Percentiles rank a stretch among this genome's conserved stretches.
Conservation (phyloP, 192 early-diverging fungal genomes). For the Mortierella alpina region DNA sequence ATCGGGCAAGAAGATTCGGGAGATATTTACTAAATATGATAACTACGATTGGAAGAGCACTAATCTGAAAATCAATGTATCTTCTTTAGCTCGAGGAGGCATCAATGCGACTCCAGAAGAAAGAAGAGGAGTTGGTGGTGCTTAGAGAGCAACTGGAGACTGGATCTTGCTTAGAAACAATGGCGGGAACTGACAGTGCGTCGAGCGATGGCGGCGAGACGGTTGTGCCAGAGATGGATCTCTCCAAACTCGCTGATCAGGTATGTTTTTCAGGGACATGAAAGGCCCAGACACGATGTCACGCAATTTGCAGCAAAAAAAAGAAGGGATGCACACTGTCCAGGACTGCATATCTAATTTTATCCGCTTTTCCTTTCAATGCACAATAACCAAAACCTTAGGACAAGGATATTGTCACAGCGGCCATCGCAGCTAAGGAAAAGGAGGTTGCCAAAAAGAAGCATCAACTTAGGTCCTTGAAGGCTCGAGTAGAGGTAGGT, state of each 20-base stretch:
- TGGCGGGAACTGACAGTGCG: constrained; percentile 5
- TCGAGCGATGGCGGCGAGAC: constrained; percentile 47
- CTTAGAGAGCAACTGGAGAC: constrained; percentile 21
- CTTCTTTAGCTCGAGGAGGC: constrained; percentile 19
- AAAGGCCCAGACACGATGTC: neutral
- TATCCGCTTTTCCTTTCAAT: neutral
- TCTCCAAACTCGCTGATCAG: constrained; percentile 18
- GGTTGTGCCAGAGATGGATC: constrained; percentile 34
- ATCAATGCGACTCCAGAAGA: constrained; percentile 11
- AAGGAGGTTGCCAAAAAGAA: constrained; percentile 30
- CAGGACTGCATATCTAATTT: neutral
- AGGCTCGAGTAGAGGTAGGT: constrained; percentile 24
- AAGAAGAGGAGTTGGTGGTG: constrained; percentile 18
- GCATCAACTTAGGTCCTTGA: constrained; percentile 31
- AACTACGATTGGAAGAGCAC: neutral
- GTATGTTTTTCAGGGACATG: constrained; percentile 14
- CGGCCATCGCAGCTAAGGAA: constrained; percentile 23
- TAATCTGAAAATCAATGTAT: neutral
- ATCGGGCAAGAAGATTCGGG: too few relatives aligned
- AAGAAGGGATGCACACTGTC: neutral
- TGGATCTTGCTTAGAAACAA: neutral
- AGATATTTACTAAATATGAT: neutral
- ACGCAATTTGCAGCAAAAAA: neutral
- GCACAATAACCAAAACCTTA: neutral
- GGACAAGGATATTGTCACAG: constrained; percentile 26